Conservation (phyloP, 306 rosid genomes). For the Arachis stenosperma region DNA sequence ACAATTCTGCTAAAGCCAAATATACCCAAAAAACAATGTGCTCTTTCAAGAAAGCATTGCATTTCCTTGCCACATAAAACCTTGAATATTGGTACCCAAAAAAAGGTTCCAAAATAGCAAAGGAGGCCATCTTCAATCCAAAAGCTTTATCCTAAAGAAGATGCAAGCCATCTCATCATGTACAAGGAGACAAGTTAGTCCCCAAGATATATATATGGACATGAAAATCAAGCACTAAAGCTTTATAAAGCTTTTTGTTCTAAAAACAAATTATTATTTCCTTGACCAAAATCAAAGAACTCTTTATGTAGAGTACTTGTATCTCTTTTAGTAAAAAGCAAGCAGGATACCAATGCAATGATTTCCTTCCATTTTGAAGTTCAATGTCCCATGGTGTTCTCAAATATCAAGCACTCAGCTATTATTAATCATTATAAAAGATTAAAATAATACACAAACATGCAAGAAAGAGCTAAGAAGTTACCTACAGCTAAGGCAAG, state of each 20-base stretch:
- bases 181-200: conserved; percentile 5
- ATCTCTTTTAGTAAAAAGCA: neutral
- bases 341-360: conserved; percentile 18
- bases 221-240: neutral
- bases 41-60: neutral
- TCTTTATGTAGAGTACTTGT: conserved; percentile 1
- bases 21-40: neutral
- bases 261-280: conserved; percentile 11
- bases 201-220: neutral
- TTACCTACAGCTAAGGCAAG: conserved; percentile 82
- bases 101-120: neutral
- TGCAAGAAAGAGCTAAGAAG: conserved; percentile 32
- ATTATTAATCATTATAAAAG: neutral
- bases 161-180: neutral
- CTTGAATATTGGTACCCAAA: neutral
- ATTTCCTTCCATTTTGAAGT: conserved; percentile 9
- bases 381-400: conserved; percentile 2
- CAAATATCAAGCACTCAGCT: conserved; percentile 7
- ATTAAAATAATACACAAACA: neutral
- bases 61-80: neutral
- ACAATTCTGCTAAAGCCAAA: neutral
- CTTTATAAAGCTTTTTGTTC: neutral
- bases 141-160: neutral
- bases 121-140: neutral
- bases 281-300: neutral